Evolutionary conservation across 495 filamentous ascomycete species (phyloP).

Genomic region (Lichina pygmaea): DNA sequence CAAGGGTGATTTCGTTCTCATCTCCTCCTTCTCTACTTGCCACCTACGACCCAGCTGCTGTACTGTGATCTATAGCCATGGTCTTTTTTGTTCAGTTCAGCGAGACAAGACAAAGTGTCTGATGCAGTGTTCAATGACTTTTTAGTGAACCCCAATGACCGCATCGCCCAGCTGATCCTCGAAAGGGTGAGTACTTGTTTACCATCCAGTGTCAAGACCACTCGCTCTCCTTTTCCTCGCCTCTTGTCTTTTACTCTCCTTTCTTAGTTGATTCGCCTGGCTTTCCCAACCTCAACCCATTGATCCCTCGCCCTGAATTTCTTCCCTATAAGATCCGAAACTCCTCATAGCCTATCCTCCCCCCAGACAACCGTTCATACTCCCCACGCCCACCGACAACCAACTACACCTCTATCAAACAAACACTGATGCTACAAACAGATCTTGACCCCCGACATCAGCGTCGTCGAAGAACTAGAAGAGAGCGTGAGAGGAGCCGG

Average conservation of each 20-base stretch:
- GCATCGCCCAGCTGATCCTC: constrained; percentile 76
- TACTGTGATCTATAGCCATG: no score
- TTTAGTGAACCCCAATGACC: constrained; percentile 27
- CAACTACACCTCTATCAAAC: background rate
- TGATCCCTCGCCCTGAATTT: no score
- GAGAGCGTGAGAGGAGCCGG: constrained; percentile 75
- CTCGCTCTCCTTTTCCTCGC: background rate
- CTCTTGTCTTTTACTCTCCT: background rate
- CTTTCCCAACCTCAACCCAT: no score
- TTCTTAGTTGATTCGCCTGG: no score
- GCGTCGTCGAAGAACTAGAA: constrained; percentile 66
- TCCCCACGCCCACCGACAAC: no score
- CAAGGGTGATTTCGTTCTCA: constrained; percentile 11
- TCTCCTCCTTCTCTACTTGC: no score
- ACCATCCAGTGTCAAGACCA: background rate
- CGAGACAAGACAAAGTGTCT: no score
- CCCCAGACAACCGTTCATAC: background rate
- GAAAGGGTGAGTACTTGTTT: constrained; percentile 29
- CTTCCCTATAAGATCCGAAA: constrained; percentile 1
- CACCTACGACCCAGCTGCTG: no score
- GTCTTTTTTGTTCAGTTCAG: no score
- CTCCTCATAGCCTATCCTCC: background rate
- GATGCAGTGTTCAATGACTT: no score
- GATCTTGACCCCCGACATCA: constrained; percentile 76
- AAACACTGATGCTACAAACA: constrained; percentile 4